Conservation (phyloP, 1,284 basidiomycete genomes). For the Irpex sp. region DNA sequence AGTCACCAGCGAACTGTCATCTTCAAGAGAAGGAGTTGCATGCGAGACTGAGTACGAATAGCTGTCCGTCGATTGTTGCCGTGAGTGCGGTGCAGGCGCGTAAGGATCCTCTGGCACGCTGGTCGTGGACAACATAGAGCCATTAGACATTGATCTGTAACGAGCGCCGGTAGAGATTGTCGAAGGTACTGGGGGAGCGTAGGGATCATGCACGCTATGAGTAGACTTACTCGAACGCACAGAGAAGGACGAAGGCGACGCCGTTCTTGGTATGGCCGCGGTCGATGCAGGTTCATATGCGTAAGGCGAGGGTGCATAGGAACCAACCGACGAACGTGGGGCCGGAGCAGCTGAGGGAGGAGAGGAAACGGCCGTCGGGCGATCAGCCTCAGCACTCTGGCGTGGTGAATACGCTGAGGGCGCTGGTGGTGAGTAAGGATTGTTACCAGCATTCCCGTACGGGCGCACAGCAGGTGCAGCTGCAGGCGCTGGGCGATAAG, state of each 20-base stretch:
- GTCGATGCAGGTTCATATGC: constrained; percentile 11
- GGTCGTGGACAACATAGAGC: constrained; percentile 40
- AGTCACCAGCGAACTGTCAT: constrained; percentile 15
- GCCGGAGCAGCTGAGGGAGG: constrained; percentile 8
- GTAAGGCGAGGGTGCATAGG: not conserved
- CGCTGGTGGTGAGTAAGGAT: constrained; percentile 21
- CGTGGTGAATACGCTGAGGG: constrained; percentile 17
- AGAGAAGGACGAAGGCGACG: constrained; percentile 24
- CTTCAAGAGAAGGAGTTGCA: constrained; percentile 4
- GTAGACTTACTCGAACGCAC: constrained; percentile 18
- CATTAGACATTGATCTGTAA: constrained; percentile 45
- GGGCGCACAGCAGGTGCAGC: constrained; percentile 12
- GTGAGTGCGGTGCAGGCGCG: constrained; percentile 29
- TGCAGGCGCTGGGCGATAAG: constrained; percentile 3
- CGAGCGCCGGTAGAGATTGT: constrained; percentile 2
- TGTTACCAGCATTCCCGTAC: constrained; percentile 17
- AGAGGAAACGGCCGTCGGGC: constrained; percentile 4
- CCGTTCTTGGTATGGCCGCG: constrained; percentile 12
- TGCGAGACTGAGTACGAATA: constrained; percentile 7
- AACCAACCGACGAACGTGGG: not conserved
- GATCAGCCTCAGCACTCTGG: constrained; percentile 6
- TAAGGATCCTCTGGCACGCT: constrained; percentile 41
- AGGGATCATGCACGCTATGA: constrained; percentile 19
- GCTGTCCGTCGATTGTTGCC: constrained; percentile 12
- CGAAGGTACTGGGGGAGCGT: constrained; percentile 15